A percentile compares a stretch with the other conserved stretches of the same genome.
Evolutionary conservation across 495 filamentous ascomycete genomes (phyloP).

Genomic region (Saxophila tyrrhenica): DNA sequence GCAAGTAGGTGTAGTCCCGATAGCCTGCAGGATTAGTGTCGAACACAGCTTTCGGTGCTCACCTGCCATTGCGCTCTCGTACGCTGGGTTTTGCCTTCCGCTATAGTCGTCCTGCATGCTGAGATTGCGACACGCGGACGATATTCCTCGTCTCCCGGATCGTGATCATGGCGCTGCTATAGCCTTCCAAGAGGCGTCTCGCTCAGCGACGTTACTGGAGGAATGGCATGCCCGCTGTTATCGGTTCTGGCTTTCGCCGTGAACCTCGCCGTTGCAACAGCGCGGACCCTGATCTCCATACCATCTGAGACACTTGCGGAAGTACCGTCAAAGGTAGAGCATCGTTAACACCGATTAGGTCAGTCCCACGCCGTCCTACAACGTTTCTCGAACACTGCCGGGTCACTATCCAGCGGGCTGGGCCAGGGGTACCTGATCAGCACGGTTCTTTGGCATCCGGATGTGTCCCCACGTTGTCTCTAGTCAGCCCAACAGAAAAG

Average conservation of each 20-base stretch:
- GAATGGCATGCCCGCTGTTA: too few relatives aligned
- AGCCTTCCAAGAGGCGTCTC: neutral
- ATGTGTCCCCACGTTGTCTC: neutral
- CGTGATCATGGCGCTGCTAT: neutral
- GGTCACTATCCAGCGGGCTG: neutral
- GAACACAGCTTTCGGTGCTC: neutral
- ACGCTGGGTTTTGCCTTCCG: neutral
- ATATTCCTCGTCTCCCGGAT: neutral
- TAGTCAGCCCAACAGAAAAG: neutral
- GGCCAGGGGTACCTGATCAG: neutral
- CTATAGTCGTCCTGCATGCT: neutral
- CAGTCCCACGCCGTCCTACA: neutral
- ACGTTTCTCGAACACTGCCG: neutral
- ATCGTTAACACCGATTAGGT: neutral
- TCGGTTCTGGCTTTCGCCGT: neutral
- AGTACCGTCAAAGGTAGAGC: neutral
- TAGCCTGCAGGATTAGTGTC: constrained; percentile 7
- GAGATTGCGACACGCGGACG: neutral
- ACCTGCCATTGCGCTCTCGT: neutral
- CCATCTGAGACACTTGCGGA: neutral
- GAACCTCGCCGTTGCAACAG: neutral
- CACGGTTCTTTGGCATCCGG: neutral
- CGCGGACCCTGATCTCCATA: neutral
- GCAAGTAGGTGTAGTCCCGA: constrained; percentile 8
- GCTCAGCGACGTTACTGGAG: too few relatives aligned